A percentile compares a stretch with the other conserved stretches of the same genome.
Evolutionary conservation across 768 basidiomycete genomes (phyloP).

Genomic region (Boletus eberwhitei): DNA sequence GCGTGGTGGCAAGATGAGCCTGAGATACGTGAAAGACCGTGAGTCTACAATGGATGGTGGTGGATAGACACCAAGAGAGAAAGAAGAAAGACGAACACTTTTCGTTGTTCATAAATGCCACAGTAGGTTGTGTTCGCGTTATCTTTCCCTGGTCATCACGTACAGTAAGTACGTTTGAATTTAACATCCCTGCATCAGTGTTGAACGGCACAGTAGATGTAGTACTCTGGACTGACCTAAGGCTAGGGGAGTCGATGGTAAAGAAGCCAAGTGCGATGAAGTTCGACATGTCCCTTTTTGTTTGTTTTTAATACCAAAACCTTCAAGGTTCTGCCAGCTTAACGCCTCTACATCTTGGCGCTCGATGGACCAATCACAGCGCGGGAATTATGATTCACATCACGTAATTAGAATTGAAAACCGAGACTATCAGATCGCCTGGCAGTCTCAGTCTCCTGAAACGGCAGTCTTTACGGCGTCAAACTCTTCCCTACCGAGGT

Average conservation of each 20-base stretch:
- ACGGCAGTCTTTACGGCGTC: constrained; percentile 19
- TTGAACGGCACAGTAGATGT: not conserved
- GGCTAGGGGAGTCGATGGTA: not conserved
- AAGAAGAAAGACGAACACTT: constrained; percentile 13
- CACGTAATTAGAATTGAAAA: constrained; percentile 26
- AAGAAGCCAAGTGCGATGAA: not conserved
- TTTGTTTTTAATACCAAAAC: constrained; percentile 5
- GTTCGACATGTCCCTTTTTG: constrained; percentile 18
- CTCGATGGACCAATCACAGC: constrained; percentile 18
- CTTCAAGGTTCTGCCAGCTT: constrained; percentile 13
- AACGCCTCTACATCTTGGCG: constrained; percentile 3
- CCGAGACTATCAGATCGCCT: constrained; percentile 14
- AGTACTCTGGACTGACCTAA: constrained; percentile 11
- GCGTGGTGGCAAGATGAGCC: constrained; percentile 10
- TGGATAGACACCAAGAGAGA: constrained; percentile 7
- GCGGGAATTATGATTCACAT: constrained; percentile 13
- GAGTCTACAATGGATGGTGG: constrained; percentile 3
- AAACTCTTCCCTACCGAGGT: constrained; percentile 29
- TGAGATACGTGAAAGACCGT: constrained; percentile 14
- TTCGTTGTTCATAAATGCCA: constrained; percentile 14
- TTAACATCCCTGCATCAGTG: not conserved
- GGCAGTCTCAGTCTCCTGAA: constrained; percentile 20
- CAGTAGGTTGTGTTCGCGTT: not conserved
- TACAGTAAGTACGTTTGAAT: constrained; percentile 4
- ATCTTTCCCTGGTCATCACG: constrained; percentile 10